phyloP scores from a whole-genome alignment of 1,284 basidiomycete genomes.

The Phellopilus nigrolimitatus region DNA sequence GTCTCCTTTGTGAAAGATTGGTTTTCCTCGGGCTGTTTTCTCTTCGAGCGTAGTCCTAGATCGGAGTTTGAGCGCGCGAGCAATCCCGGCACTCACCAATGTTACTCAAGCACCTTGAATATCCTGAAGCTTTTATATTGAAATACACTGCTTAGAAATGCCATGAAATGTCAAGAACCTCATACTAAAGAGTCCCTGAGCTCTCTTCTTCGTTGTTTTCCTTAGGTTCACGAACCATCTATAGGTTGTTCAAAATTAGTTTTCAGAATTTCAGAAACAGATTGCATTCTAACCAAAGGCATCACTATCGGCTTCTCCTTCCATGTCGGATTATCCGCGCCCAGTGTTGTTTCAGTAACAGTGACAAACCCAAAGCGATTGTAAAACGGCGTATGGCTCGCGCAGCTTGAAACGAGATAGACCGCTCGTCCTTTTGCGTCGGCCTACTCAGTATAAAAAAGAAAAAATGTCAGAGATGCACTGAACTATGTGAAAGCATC shows the following conservation, averaged over 20 bases:
- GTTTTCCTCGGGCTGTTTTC: no score
- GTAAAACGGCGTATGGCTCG: constrained; percentile 22
- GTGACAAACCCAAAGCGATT: constrained; percentile 21
- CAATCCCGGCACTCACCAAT: no score
- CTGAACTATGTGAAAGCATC: no score
- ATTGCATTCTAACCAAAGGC: constrained; percentile 14
- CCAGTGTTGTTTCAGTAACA: constrained; percentile 16
- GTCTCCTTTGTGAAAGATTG: no score
- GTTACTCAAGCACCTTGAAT: no score
- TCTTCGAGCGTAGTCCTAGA: no score
- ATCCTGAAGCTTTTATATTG: no score
- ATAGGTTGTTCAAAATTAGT: not conserved
- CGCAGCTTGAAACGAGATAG: constrained; percentile 20
- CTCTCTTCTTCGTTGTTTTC: not conserved
- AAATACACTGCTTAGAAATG: no score
- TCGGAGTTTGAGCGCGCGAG: no score
- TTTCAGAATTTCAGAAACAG: not conserved
- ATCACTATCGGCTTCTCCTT: constrained; percentile 18
- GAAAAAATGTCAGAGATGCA: no score
- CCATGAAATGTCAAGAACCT: no score
- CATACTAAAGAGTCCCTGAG: no score
- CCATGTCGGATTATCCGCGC: constrained; percentile 23
- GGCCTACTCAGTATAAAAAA: constrained; percentile 14
- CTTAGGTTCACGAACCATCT: constrained; percentile 2
- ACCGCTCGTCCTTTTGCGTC: constrained; percentile 20